Base-by-base conservation (phyloP, 768 basidiomycete genomes). In the Suillus discolor region DNA sequence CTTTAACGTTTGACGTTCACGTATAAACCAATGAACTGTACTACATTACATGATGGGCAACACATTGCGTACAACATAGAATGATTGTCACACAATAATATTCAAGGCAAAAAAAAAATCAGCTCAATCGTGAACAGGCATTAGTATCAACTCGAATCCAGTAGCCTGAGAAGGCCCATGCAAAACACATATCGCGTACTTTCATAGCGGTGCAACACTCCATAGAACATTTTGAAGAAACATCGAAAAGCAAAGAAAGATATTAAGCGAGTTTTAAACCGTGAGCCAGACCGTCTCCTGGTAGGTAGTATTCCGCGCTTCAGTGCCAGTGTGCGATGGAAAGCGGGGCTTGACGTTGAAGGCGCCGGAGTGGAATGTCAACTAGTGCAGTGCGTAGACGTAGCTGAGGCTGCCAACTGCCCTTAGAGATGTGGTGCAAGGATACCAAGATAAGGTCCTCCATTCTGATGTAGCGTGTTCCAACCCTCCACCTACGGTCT, bases 341-440 rank as follows among this genome's bases (percentile, higher is more conserved):
- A 28, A 6, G 25, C 25, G 13, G 25, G 23, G 6, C 23, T 9
- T 16, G 57, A 39, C 6, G 23, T 51, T 28, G 51, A 28, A 28
- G 15, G 28, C 59, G 59, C 6, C 41, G 59, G 6, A n/a, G 54
- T 20, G 25, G 55, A 36, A 62, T 62, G 6, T 15, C 36, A 9
- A 11, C 28, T 6, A 55, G 53, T 23, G 70, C 23, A 16, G 8
- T 36, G 25, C 66, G 71, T 15, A 92, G 80, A 72, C 90, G 84
- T 57, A 93, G 77, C 64, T 93, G 90, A 25, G 91, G 90, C 67
- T 93, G 91, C 91, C 91, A 93, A 65, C 87, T 89, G 20, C 91
- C 91, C 77, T 90, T 86, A 11, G 90, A 91, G 60, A 93, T 90
- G 68, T 93, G 91, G 76, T 93, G 91, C 61, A 93, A 85, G 70